A percentile compares a stretch with the other conserved stretches of the same genome.
Evolutionary conservation across 345 rosid species (phyloP).

Genomic region (Rhodamnia rubescens): DNA sequence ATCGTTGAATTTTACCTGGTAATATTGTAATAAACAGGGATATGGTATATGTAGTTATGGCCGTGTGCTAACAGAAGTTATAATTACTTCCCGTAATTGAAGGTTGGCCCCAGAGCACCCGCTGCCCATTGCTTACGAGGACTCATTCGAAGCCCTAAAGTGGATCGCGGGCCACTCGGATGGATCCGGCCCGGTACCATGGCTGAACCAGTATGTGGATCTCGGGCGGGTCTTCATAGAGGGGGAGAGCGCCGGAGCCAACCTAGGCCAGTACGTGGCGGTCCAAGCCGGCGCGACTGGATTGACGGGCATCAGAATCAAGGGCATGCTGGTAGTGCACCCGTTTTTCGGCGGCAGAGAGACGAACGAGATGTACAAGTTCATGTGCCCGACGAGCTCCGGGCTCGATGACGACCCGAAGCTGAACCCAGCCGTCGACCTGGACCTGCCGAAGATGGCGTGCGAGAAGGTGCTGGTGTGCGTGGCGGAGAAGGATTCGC

Average conservation of each 20-base stretch:
- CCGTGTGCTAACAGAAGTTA: too few relatives aligned
- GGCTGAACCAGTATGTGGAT: conserved; percentile 38
- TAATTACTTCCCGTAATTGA: neutral
- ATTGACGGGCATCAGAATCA: conserved; percentile 10
- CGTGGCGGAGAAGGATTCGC: conserved; percentile 26
- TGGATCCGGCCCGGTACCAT: conserved; percentile 26
- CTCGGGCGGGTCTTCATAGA: conserved; percentile 22
- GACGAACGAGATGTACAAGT: conserved; percentile 17
- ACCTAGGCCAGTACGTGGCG: conserved; percentile 32
- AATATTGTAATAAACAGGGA: too few relatives aligned
- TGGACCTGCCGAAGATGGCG: conserved; percentile 14
- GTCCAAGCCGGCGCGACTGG: conserved; percentile 6
- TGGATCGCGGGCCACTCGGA: conserved; percentile 36
- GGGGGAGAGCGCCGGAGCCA: conserved; percentile 70
- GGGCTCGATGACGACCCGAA: conserved; percentile 18
- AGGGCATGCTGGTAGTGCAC: conserved; percentile 25
- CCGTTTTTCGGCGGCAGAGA: conserved; percentile 32
- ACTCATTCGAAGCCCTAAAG: conserved; percentile 36
- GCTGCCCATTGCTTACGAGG: conserved; percentile 41
- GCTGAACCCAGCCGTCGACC: conserved; percentile 21
- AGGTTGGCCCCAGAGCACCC: conserved; percentile 57
- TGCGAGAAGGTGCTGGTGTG: conserved; percentile 24
- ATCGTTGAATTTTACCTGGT: too few relatives aligned
- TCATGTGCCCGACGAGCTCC: conserved; percentile 16
- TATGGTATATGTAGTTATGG: too few relatives aligned